Base-by-base conservation (phyloP, 1,284 basidiomycete species). In the Pterulicium gracile region DNA sequence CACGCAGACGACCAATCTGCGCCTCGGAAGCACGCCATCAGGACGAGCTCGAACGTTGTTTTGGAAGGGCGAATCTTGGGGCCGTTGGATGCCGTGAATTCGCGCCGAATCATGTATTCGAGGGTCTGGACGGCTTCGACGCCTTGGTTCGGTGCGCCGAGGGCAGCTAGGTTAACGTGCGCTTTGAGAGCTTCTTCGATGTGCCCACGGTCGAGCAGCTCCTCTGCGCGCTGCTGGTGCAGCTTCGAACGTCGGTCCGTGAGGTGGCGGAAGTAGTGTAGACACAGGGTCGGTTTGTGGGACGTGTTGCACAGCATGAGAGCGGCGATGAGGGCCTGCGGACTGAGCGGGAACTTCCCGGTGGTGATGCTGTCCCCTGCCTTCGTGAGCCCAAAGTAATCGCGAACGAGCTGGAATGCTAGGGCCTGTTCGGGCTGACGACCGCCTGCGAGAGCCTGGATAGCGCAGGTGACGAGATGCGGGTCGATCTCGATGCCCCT, bases 21-120 rank as follows among this genome's bases (percentile, higher is more conserved):
- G 34, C 66, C 66, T 44, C 71, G 68, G 72, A 75, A 74, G 57
- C 81, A 85, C 1, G 72, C 68, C 49, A 63, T 60, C 51, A 85
- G 66, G 42, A 76, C 76, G 22, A 79, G 64, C 50, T 71, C 65
- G 60, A 71, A 83, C 3, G 75, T 75, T n/a, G 62, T 60, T 36
- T 63, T 46, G 14, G 62, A 59, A 1, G 78, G 81, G 45, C 68
- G 60, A 27, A 81, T 64, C 46, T 67, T 65, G 19, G 67, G 64
- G 15, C 67, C 63, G 45, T 63, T 47, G 21, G 52, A 51, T 3
- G 65, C 59, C 14, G 58, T 56, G 27, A 66, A 58, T 53, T 74
- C 73, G 47, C 73, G 68, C 47, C 64, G 61, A 44, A 82, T 56
- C 70, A 80, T 77, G 77, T 79, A 83, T 54, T 82, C 71, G 14